A percentile compares a stretch with the other conserved stretches of the same genome.
Evolutionary conservation across 257 asterid genomes (phyloP).

Genomic region (Capsicum pubescens): DNA sequence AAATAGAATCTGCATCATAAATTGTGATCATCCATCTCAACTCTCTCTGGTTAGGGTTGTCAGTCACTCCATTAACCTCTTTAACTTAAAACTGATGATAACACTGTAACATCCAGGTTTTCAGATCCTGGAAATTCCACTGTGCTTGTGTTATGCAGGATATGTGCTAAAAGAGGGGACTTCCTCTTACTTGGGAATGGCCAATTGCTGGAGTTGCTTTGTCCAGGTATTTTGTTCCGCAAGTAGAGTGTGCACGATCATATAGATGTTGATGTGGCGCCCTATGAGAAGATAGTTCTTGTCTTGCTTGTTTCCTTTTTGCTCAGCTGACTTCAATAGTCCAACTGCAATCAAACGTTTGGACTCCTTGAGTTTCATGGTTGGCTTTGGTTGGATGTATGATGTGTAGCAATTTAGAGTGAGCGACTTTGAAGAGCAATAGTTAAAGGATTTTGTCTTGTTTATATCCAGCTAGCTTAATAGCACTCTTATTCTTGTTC

Average conservation of each 20-base stretch:
- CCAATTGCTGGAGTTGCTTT: conserved; percentile 34
- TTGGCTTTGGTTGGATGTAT: conserved; percentile 18
- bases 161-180: conserved; percentile 26
- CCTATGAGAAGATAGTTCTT: neutral
- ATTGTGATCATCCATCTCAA: conserved; percentile 25
- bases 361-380: neutral
- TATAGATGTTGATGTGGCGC: conserved; percentile 12
- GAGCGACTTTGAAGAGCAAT: neutral
- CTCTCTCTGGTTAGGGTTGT: conserved; percentile 32
- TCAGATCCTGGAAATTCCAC: conserved; percentile 37
- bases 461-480: neutral
- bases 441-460: neutral
- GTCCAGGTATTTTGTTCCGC: conserved; percentile 25
- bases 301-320: neutral
- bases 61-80: conserved; percentile 18
- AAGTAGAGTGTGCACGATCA: neutral
- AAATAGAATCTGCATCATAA: conserved; percentile 30
- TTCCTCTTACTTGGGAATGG: conserved; percentile 29
- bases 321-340: neutral
- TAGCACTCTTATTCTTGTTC: neutral
- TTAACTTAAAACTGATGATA: conserved; percentile 27
- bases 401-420: neutral
- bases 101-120: conserved; percentile 35
- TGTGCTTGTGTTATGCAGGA: conserved; percentile 48
- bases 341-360: neutral